A percentile compares a stretch with the other conserved stretches of the same genome.
Conservation (phyloP, 192 early-diverging fungal genomes). For the Irineochytrium annulatum region DNA sequence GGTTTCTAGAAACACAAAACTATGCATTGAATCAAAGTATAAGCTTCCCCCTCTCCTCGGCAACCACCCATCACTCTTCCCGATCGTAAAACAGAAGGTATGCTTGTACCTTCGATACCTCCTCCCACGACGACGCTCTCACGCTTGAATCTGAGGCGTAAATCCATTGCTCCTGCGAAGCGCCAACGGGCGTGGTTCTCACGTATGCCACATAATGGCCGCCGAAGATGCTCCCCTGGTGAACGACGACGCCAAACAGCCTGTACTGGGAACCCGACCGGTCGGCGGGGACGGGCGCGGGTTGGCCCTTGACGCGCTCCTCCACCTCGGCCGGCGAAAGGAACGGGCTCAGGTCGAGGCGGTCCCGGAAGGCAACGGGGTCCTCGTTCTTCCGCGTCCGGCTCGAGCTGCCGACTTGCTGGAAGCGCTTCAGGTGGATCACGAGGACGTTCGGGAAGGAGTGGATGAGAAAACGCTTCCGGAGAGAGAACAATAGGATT, state of each 20-base stretch:
- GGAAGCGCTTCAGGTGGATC: slow-evolving; percentile 45
- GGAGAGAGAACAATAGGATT: too few relatives aligned
- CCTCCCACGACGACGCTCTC: slow-evolving; percentile 22
- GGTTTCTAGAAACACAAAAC: too few relatives aligned
- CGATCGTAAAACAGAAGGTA: slow-evolving; percentile 48
- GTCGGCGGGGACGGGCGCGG: not conserved
- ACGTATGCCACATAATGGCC: slow-evolving; percentile 47
- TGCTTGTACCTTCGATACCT: slow-evolving; percentile 34
- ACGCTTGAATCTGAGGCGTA: slow-evolving; percentile 35
- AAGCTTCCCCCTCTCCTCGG: too few relatives aligned
- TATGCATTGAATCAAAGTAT: too few relatives aligned
- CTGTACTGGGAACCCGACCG: slow-evolving; percentile 20
- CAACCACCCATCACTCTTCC: slow-evolving; percentile 1
- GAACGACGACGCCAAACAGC: slow-evolving; percentile 44
- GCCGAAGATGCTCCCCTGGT: slow-evolving; percentile 37
- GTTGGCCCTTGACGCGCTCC: not conserved
- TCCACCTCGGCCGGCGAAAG: slow-evolving; percentile 26
- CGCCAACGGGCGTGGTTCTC: slow-evolving; percentile 7
- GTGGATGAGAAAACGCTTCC: slow-evolving; percentile 48
- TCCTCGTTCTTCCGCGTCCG: slow-evolving; percentile 36
- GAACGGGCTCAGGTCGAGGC: slow-evolving; percentile 31
- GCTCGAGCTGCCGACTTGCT: slow-evolving; percentile 21
- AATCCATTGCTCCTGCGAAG: slow-evolving; percentile 26
- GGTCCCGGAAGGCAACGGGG: slow-evolving; percentile 34
- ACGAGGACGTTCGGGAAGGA: slow-evolving; percentile 34